phyloP scores from a whole-genome alignment of 805 yeast genomes.

The Candida awuae region DNA sequence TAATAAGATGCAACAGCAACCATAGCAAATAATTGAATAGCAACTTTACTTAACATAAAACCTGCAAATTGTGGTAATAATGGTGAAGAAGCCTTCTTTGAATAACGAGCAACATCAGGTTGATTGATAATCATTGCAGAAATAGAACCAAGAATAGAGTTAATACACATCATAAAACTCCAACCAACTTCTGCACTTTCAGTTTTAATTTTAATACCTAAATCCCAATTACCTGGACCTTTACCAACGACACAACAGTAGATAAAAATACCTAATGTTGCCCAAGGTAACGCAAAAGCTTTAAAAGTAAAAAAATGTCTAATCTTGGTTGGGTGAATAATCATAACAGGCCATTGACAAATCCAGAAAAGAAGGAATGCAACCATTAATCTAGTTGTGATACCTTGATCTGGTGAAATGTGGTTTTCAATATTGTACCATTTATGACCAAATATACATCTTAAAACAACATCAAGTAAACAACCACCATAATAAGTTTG shows the following conservation, averaged over 20 bases:
- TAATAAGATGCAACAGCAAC: constrained; percentile 37
- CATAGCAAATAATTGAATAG: constrained; percentile 32
- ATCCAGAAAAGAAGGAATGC: constrained; percentile 40
- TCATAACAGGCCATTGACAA: constrained; percentile 33
- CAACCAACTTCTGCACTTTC: constrained; percentile 17
- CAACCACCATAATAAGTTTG: constrained; percentile 42
- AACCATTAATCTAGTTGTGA: constrained; percentile 35
- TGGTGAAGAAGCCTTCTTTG: constrained; percentile 14
- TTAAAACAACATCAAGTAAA: constrained; percentile 31
- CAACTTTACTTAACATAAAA: constrained; percentile 29
- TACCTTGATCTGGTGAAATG: constrained; percentile 30
- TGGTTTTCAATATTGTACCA: constrained; percentile 34
- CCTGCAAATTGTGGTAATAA: constrained; percentile 28
- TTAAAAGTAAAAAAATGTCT: constrained; percentile 20
- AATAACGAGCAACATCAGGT: constrained; percentile 24
- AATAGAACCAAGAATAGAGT: constrained; percentile 20
- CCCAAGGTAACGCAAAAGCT: constrained; percentile 29
- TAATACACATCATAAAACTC: constrained; percentile 13
- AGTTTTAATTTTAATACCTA: constrained; percentile 13
- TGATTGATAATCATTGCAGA: constrained; percentile 25
- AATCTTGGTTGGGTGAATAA: constrained; percentile 36
- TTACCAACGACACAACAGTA: constrained; percentile 25
- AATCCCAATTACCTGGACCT: constrained; percentile 30
- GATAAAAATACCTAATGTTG: constrained; percentile 24
- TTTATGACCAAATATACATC: constrained; percentile 30